A percentile compares a stretch with the other conserved stretches of the same genome.
These are phyloP conservation scores for Udeniomyces megalosporus DNA, from an alignment of 768 basidiomycete genomes.

Conservation along the genomic window DNA sequence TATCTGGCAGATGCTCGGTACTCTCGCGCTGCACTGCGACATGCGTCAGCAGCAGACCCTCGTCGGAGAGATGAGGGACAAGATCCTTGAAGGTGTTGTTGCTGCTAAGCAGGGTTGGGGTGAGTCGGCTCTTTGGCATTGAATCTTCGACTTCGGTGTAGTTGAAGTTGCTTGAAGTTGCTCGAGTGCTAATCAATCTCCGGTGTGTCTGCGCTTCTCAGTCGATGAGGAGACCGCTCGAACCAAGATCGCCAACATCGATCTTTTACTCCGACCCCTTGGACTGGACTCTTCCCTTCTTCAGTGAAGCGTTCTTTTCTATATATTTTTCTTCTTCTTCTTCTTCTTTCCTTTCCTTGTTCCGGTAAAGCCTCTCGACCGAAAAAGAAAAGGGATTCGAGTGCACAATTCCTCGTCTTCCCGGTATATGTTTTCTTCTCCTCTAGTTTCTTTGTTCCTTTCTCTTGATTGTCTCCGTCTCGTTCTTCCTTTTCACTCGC, in stretches of 20 bases:
- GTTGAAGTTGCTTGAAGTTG: no score
- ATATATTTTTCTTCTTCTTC: not conserved
- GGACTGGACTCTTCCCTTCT: not conserved
- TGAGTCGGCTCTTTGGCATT: not conserved
- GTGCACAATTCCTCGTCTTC: not conserved
- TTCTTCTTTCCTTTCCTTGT: not conserved
- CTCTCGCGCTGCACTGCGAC: constrained; percentile 60
- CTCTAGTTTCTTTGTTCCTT: not conserved
- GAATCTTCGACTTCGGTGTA: not conserved
- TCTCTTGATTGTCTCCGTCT: not conserved
- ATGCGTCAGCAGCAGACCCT: constrained; percentile 76
- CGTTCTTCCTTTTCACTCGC: not conserved
- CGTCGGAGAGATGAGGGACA: constrained; percentile 72
- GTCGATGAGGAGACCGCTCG: constrained; percentile 55
- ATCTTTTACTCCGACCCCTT: constrained; percentile 40
- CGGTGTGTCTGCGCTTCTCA: constrained; percentile 17
- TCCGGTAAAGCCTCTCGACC: not conserved
- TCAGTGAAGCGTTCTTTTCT: not conserved
- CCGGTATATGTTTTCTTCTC: not conserved
- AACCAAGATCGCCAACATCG: constrained; percentile 77
- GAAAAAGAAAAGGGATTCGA: no score
- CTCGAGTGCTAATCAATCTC: no score
- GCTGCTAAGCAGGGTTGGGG: constrained; percentile 37
- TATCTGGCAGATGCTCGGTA: constrained; percentile 88
- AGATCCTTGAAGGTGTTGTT: constrained; percentile 81